Evolutionary conservation across 2,329 filamentous ascomycete species (phyloP).

Genomic region (Lecanosticta acicola): DNA sequence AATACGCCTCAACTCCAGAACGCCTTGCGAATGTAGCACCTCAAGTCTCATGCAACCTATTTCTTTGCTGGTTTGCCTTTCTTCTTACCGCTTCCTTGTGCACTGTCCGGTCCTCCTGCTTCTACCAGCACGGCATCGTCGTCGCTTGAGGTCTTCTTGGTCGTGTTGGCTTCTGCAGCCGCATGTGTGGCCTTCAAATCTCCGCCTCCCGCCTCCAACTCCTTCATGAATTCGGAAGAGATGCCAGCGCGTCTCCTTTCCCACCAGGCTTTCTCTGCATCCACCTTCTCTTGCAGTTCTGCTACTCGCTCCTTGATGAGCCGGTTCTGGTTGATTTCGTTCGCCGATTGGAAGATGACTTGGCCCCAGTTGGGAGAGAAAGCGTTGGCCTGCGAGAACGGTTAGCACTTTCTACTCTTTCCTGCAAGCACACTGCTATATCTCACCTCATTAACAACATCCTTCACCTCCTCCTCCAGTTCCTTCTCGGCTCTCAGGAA

Average conservation of each 20-base stretch:
- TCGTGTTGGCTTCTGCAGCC: not conserved
- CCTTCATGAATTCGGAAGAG: slow-evolving; percentile 73
- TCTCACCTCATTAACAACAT: slow-evolving; percentile 84
- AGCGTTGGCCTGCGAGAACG: slow-evolving; percentile 68
- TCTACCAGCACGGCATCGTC: slow-evolving; percentile 78
- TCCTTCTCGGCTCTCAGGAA: slow-evolving; percentile 92
- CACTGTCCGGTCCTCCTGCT: slow-evolving; percentile 43
- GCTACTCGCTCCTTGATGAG: slow-evolving; percentile 67
- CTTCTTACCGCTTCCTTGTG: slow-evolving; percentile 46
- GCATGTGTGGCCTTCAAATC: too few species aligned
- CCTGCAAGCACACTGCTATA: not conserved
- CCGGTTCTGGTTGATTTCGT: slow-evolving; percentile 87
- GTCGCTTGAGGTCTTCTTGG: slow-evolving; percentile 46
- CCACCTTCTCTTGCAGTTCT: slow-evolving; percentile 65
- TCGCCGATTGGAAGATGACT: slow-evolving; percentile 92
- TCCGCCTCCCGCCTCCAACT: slow-evolving; percentile 64
- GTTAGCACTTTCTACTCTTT: slow-evolving; percentile 11
- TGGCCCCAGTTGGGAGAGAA: slow-evolving; percentile 86
- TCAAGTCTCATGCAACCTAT: too few species aligned
- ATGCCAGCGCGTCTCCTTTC: slow-evolving; percentile 72
- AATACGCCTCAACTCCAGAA: not conserved
- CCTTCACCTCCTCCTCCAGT: slow-evolving; percentile 90
- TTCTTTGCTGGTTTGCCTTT: slow-evolving; percentile 52
- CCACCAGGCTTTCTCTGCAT: slow-evolving; percentile 86
- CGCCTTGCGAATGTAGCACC: not conserved